These are phyloP conservation scores for Cajanus cajan DNA, from an alignment of 306 rosid genomes.

Conservation along the genomic window DNA sequence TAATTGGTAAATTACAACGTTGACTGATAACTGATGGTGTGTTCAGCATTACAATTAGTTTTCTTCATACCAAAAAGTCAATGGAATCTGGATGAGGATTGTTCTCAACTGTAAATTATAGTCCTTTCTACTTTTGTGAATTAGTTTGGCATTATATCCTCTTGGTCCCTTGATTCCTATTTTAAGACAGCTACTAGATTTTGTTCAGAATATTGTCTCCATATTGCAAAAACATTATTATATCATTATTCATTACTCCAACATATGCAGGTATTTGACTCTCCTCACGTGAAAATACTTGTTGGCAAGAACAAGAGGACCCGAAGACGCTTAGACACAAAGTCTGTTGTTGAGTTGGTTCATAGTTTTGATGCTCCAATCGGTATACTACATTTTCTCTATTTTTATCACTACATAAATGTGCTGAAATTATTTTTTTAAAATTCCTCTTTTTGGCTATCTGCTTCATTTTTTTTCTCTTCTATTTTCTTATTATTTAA, in stretches of 20 bases:
- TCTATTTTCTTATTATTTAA: background rate
- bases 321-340: slow-evolving; percentile 79
- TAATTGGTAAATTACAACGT: background rate
- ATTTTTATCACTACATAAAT: background rate
- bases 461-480: background rate
- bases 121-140: background rate
- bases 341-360: slow-evolving; percentile 73
- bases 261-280: slow-evolving; percentile 66
- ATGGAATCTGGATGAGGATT: slow-evolving; percentile 4
- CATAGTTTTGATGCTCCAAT: slow-evolving; percentile 68
- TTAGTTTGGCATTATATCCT: slow-evolving; percentile 20
- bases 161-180: background rate
- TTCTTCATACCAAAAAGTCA: background rate
- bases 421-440: background rate
- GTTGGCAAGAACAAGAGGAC: slow-evolving; percentile 64
- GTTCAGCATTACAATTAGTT: background rate
- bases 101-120: background rate
- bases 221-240: slow-evolving; percentile 12
- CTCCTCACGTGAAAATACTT: slow-evolving; percentile 65
- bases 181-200: slow-evolving; percentile 3
- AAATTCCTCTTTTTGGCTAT: background rate
- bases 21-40: background rate
- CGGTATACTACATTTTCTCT: slow-evolving; percentile 42
- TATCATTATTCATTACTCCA: background rate
- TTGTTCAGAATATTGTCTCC: slow-evolving; percentile 5